Percentiles rank a stretch among this genome's conserved stretches.
These are phyloP conservation scores for Fremontodendron californicum DNA, from an alignment of 345 rosid genomes.

Conservation along the genomic window DNA sequence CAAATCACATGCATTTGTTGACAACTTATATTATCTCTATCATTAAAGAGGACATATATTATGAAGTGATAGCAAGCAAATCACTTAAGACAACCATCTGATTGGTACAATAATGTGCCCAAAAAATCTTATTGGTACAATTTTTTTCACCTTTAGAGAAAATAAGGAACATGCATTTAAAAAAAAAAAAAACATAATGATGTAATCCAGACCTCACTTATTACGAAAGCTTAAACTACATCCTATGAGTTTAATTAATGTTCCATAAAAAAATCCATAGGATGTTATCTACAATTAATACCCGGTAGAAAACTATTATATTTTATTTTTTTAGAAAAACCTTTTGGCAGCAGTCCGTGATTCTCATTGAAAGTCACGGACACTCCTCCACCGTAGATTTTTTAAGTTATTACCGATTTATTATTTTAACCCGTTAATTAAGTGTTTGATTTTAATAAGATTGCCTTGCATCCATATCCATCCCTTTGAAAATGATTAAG, in stretches of 20 bases:
- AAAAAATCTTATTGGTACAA: background rate
- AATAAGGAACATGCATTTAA: no score
- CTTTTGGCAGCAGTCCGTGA: no score
- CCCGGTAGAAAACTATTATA: background rate
- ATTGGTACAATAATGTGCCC: background rate
- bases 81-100: background rate
- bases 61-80: background rate
- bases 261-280: background rate
- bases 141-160: background rate
- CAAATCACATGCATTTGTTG: slow-evolving; percentile 28
- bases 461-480: no score
- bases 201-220: background rate
- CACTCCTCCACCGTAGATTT: no score
- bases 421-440: no score
- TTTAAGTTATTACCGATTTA: no score
- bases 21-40: background rate
- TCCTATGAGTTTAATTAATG: no score
- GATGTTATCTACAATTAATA: background rate
- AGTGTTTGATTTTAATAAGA: no score
- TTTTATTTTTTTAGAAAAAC: no score
- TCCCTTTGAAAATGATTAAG: no score
- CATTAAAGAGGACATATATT: background rate
- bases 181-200: background rate
- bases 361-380: no score
- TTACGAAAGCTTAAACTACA: background rate